Conservation (phyloP, 352 stramenopile species). For the Pythium periplocum region DNA sequence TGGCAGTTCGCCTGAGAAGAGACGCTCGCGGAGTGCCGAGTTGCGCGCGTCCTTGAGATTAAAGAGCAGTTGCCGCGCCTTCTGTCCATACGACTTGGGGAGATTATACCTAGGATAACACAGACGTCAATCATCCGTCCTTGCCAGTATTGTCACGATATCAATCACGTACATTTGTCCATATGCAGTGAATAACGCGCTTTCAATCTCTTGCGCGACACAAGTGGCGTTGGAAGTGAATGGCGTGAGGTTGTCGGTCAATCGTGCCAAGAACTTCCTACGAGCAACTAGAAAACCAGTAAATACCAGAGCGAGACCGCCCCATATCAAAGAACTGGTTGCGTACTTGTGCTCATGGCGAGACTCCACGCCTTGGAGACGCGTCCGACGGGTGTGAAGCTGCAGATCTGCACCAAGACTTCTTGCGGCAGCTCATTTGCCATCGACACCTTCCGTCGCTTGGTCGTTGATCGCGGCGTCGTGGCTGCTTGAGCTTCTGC, state of each 20-base stretch:
- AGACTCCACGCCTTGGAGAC: constrained; percentile 82
- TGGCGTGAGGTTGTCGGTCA: constrained; percentile 46
- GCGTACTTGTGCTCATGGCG: constrained; percentile 49
- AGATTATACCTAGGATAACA: constrained; percentile 42
- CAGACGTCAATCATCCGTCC: neutral
- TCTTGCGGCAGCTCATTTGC: constrained; percentile 61
- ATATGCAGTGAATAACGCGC: constrained; percentile 48
- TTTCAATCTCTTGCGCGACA: constrained; percentile 54
- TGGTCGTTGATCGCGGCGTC: neutral
- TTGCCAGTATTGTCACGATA: neutral
- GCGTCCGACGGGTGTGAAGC: constrained; percentile 63
- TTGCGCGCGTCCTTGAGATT: constrained; percentile 80
- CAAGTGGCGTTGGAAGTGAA: constrained; percentile 37
- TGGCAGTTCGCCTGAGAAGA: constrained; percentile 54
- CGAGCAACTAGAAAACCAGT: constrained; percentile 32
- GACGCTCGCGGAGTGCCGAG: constrained; percentile 48
- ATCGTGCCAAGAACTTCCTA: constrained; percentile 47
- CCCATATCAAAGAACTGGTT: neutral
- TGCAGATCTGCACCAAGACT: constrained; percentile 65
- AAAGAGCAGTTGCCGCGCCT: constrained; percentile 76
- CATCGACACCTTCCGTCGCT: constrained; percentile 3
- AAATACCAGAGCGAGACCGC: too few species aligned
- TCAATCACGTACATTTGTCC: constrained; percentile 35
- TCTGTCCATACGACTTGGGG: constrained; percentile 75
- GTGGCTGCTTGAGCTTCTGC: too few species aligned